A percentile compares a stretch with the other conserved stretches of the same genome.
Evolutionary conservation across 2,329 filamentous ascomycete genomes (phyloP).

Genomic region (Tolypocladium album): DNA sequence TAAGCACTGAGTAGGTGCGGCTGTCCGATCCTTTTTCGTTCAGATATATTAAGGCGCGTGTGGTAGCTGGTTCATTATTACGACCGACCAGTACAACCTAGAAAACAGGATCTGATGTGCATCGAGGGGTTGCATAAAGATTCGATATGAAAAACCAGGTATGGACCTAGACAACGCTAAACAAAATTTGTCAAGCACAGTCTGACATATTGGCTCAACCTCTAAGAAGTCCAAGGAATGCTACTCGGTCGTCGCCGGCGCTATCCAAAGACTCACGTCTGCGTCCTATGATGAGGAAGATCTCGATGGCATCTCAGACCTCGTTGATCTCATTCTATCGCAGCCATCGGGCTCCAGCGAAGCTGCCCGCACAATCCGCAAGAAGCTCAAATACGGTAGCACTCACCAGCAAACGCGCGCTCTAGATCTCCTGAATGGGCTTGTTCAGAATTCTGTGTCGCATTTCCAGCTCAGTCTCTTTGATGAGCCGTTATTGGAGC

Average conservation of each 20-base stretch:
- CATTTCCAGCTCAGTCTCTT: no score
- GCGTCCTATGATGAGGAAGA: background rate
- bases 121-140: no score
- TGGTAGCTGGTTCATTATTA: background rate
- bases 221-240: background rate
- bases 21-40: background rate
- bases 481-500: no score
- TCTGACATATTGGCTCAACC: background rate
- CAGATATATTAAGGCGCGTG: background rate
- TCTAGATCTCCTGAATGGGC: no score
- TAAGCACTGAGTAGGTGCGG: no score
- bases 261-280: background rate
- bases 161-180: background rate
- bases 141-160: background rate
- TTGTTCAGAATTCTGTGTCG: no score
- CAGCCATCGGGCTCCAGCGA: background rate
- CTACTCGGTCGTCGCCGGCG: background rate
- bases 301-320: background rate
- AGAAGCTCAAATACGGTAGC: no score
- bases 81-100: no score
- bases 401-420: no score
- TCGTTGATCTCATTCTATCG: background rate
- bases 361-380: background rate
- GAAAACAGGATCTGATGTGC: no score
- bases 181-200: background rate